These are phyloP conservation scores for Penicillium brevicompactum DNA, from an alignment of 2,329 filamentous ascomycete genomes.

Conservation along the genomic window DNA sequence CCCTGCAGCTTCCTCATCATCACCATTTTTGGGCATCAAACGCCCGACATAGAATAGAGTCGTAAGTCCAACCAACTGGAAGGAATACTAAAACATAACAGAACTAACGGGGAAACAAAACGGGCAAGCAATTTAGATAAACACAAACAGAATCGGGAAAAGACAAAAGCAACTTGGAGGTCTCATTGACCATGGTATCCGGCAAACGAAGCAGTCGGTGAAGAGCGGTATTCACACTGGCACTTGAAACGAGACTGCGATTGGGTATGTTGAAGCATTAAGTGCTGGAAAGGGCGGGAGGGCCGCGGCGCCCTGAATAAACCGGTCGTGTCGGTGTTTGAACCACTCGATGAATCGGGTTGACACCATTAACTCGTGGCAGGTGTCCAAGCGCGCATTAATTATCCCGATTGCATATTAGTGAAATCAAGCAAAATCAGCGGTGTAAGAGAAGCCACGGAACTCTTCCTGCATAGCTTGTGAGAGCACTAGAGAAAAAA, in stretches of 20 bases:
- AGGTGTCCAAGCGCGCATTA: slow-evolving; percentile 16
- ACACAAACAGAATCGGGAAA: slow-evolving; percentile 14
- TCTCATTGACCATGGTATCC: slow-evolving; percentile 25
- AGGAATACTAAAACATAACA: slow-evolving; percentile 8
- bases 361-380: slow-evolving; percentile 4
- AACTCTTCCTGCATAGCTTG: slow-evolving; percentile 99
- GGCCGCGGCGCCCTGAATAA: slow-evolving; percentile 13
- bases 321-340: slow-evolving; percentile 13
- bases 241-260: slow-evolving; percentile 22
- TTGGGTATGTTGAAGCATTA: slow-evolving; percentile 29
- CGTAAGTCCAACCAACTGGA: slow-evolving; percentile 16
- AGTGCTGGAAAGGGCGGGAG: slow-evolving; percentile 21
- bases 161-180: slow-evolving; percentile 16
- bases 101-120: slow-evolving; percentile 7
- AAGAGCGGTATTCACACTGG: slow-evolving; percentile 20
- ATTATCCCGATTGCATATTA: slow-evolving; percentile 11
- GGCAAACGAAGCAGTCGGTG: slow-evolving; percentile 18
- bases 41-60: slow-evolving; percentile 16
- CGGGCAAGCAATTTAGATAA: slow-evolving; percentile 27
- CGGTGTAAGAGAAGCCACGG: slow-evolving; percentile 96
- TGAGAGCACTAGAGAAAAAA: slow-evolving; percentile 70
- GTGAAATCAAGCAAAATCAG: slow-evolving; percentile 72
- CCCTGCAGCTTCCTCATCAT: neutral
- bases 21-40: slow-evolving; percentile 13
- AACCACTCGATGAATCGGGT: slow-evolving; percentile 6